A percentile compares a stretch with the other conserved stretches of the same genome.
Conservation (phyloP, 257 asterid species). For the Primulina huaijiensis region DNA sequence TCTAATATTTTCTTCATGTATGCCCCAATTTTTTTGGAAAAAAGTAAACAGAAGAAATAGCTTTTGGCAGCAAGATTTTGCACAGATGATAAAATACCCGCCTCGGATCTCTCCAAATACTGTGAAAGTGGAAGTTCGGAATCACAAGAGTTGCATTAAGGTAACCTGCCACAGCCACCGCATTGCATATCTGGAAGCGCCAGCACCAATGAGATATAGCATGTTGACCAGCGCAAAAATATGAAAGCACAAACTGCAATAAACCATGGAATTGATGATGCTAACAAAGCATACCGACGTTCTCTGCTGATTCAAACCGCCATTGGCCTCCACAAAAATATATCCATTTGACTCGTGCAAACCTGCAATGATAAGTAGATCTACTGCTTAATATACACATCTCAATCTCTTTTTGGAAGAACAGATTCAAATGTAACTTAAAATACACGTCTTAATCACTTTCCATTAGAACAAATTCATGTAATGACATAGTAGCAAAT, state of each 20-base stretch:
- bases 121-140: constrained; percentile 92
- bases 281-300: constrained; percentile 58
- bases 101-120: constrained; percentile 99
- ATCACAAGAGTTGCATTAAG: constrained; percentile 93
- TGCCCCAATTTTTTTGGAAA: neutral
- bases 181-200: constrained; percentile 91
- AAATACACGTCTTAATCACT: neutral
- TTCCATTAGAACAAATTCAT: neutral
- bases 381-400: constrained; percentile 21
- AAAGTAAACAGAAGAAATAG: neutral
- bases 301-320: constrained; percentile 97
- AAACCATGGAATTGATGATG: neutral
- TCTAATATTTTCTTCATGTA: neutral
- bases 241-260: neutral
- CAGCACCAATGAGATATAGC: constrained; percentile 16
- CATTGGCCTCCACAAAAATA: constrained; percentile 76
- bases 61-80: neutral
- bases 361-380: constrained; percentile 27
- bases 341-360: constrained; percentile 55
- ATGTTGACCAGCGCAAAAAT: constrained; percentile 1
- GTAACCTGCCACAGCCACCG: constrained; percentile 98
- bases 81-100: constrained; percentile 29
- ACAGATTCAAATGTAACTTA: constrained; percentile 2
- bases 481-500: neutral
- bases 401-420: constrained; percentile 14